Base-by-base conservation (phyloP, 2,329 filamentous ascomycete genomes). In the Scedosporium aurantiacum region DNA sequence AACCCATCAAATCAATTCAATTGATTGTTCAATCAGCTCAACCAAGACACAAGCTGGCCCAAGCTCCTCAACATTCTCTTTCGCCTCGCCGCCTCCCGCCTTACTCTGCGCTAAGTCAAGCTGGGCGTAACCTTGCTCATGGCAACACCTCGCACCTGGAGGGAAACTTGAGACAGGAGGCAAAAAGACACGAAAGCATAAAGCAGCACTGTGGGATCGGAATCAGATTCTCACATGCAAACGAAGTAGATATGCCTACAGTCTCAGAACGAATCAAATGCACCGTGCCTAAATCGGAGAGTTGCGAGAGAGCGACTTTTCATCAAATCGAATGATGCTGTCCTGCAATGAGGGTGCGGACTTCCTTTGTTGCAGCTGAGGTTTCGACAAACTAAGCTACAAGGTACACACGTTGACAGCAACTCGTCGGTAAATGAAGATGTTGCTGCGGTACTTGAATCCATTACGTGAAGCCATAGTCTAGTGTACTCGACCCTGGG, bases 11-110 rank as follows among this genome's bases (percentile, higher is more conserved):
- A 25, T 14, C 27, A 14, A 25, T 14, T 54, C 18, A 23, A 2
- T 57, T 32, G 25, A 27, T n/a, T 18, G 45, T 57, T 16, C 16
- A 18, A 18, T 40, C 28, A 58, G 56, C 58, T 60, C 58, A 60
- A 60, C n/a, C n/a, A n/a, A n/a, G n/a, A n/a, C 58, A 37, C 25
- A 54, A 50, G 45, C 27, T 60, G 58, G 58, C 47, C 58, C 58
- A 55, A 60, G 58, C 58, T 60, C 58, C 58, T 60, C 58, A 60
- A 60, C 58, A 60, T 54, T 60, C 58, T 32, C 25, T 23, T 23
- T 25, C 40, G 25, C 23, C 40, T 25, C 28, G 32, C 21, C 28
- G 27, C 58, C 58, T 45, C 23, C 27, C 32, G 23, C 40, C 21
- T 32, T 10, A 57, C 27, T n/a, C 55, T 18, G 16, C 55, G 14